Percentiles rank a stretch among this genome's conserved stretches.
Conservation (phyloP, 257 asterid species). For the Nicotiana knightiana region DNA sequence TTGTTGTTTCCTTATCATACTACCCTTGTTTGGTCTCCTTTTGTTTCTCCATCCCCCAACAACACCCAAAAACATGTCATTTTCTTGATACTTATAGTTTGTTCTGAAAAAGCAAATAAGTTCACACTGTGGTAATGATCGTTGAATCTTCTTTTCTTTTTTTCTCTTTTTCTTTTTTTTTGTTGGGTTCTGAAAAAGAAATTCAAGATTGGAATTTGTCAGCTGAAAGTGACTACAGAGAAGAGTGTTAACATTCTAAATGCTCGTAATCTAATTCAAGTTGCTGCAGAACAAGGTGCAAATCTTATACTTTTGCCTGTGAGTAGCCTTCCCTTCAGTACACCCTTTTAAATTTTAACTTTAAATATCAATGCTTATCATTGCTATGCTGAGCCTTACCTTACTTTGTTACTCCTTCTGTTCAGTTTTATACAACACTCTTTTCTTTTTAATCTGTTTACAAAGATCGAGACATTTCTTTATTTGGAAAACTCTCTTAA, state of each 20-base stretch:
- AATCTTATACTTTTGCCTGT: constrained; percentile 36
- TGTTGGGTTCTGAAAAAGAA: background rate
- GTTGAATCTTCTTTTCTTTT: background rate
- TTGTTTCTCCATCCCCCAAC: background rate
- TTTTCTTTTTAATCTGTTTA: no score
- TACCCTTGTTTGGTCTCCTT: background rate
- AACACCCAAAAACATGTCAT: background rate
- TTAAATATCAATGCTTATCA: background rate
- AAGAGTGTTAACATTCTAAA: constrained; percentile 20
- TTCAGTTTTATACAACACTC: no score
- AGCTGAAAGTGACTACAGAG: constrained; percentile 28
- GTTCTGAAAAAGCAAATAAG: background rate
- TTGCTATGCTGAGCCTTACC: background rate
- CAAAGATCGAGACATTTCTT: no score
- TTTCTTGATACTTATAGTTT: background rate
- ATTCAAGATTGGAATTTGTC: constrained; percentile 44
- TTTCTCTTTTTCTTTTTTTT: background rate
- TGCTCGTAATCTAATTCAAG: constrained; percentile 24
- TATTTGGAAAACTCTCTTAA: no score
- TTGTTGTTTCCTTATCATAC: background rate
- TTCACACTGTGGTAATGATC: background rate
- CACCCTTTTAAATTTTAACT: background rate
- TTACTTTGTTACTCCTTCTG: no score
- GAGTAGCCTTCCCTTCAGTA: constrained; percentile 9
- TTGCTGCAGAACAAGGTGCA: constrained; percentile 34